Conservation (phyloP, 768 basidiomycete species). For the Leccinum fibrillosum region DNA sequence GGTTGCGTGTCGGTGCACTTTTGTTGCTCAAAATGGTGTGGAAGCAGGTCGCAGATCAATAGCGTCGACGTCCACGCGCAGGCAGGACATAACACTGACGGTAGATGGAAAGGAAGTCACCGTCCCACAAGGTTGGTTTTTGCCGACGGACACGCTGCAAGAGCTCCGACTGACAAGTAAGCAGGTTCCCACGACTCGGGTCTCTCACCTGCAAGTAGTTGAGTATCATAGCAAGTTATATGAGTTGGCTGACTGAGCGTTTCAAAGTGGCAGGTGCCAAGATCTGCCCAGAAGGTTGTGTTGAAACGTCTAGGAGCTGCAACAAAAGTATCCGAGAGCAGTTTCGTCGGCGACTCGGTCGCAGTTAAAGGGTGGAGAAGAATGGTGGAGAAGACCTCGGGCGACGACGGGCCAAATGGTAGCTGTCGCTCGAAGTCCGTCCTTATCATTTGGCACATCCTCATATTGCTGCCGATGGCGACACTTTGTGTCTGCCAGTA, state of each 20-base stretch:
- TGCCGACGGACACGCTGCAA: neutral
- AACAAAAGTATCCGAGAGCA: neutral
- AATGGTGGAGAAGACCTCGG: too few relatives aligned
- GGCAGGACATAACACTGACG: slow-evolving; percentile 85
- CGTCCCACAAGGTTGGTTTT: slow-evolving; percentile 82
- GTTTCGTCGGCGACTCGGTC: neutral
- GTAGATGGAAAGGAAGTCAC: slow-evolving; percentile 98
- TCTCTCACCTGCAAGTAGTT: neutral
- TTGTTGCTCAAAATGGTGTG: slow-evolving; percentile 2
- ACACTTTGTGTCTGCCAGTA: too few relatives aligned
- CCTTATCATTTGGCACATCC: too few relatives aligned
- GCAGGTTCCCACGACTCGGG: slow-evolving; percentile 52
- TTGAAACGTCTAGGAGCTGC: too few relatives aligned
- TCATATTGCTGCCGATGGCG: too few relatives aligned
- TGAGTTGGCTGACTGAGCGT: neutral
- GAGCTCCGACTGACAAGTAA: slow-evolving; percentile 8
- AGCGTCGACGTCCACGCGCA: slow-evolving; percentile 60
- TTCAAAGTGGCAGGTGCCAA: neutral
- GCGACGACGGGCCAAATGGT: too few relatives aligned
- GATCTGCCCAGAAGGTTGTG: neutral
- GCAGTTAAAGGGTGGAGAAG: too few relatives aligned
- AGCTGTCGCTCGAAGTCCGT: too few relatives aligned
- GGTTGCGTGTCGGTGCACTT: neutral
- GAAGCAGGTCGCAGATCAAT: slow-evolving; percentile 56
- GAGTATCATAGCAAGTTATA: neutral